Evolutionary conservation across 495 filamentous ascomycete genomes (phyloP), one percentile per base, ranked within the genome.

Genomic region (Xylaria curta): DNA sequence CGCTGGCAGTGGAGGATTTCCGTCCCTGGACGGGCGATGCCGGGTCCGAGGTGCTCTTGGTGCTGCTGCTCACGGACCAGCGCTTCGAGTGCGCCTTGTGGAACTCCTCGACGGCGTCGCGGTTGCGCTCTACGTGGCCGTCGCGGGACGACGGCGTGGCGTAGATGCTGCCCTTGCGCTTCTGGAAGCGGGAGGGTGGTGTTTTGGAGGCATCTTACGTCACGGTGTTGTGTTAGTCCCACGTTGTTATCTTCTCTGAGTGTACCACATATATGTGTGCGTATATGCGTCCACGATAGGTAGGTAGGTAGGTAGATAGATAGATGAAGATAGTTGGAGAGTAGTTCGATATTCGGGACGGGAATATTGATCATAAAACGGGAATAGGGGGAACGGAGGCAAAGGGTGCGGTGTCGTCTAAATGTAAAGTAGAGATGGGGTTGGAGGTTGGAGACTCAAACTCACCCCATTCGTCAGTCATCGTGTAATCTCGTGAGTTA

Each of bases 141-240:
- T 90, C 88, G 62, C 89, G 83, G 31, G 85, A 87, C 69, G 76
- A 75, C 17, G 86, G 89, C 28, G 88, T 89, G 54, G 87, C 86
- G 79, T 87, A 89, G 81, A 90, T 87, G 76, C 86, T 88, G 65
- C 88, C 89, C 79, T 90, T 86, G 77, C 86, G 83, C 81, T 88
- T 88, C 75, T 90, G 88, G 82, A 91, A 91, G 46, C 86, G 86
- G 64, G 82, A 85, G 31, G 88, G 88, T 5, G 86, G 86, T 4
- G 89, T 88, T 79, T 90, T 90, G 73, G 85, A 82, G 31, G 88
- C 88, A 76, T 90, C 86, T 88, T 59, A 67, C 33, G 51, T 58
- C 44, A 40, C 24, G 28, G 38, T 19, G 17, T 26, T n/a, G 1
- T 68, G 73, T 78, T 73, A 77, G 75, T 66, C 67, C 17, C 5